Conservation (phyloP, 2,329 filamentous ascomycete species). For the Tolypocladium tundrense region DNA sequence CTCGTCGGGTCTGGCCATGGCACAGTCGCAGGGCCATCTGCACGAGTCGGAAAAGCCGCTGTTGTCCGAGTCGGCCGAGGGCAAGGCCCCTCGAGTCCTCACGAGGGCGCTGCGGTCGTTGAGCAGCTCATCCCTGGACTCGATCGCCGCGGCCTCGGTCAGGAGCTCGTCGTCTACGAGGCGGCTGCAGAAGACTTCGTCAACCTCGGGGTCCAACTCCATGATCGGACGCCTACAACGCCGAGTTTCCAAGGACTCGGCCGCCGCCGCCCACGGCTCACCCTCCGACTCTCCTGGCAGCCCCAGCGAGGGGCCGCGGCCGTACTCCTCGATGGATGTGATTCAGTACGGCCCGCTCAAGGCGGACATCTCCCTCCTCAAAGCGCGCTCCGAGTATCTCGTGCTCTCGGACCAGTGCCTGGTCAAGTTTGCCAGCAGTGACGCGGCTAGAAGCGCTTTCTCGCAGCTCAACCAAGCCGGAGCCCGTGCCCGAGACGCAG, state of each 20-base stretch:
- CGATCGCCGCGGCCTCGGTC: constrained; percentile 20
- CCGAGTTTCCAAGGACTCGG: constrained; percentile 27
- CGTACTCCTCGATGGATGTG: constrained; percentile 27
- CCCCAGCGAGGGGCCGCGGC: constrained; percentile 17
- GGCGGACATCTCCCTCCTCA: constrained; percentile 37
- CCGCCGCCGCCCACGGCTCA: constrained; percentile 13
- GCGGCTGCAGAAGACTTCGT: constrained; percentile 26
- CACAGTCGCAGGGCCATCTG: constrained; percentile 9
- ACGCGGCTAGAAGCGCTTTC: constrained; percentile 37
- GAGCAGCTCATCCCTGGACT: constrained; percentile 30
- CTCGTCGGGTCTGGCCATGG: constrained; percentile 16
- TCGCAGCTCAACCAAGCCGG: constrained; percentile 28
- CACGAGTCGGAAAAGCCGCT: constrained; percentile 8
- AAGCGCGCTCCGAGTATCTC: constrained; percentile 38
- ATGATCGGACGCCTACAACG: constrained; percentile 32
- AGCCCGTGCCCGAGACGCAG: constrained; percentile 10
- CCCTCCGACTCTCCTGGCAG: constrained; percentile 17
- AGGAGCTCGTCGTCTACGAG: constrained; percentile 21
- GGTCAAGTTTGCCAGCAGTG: constrained; percentile 37
- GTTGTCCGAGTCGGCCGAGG: constrained; percentile 14
- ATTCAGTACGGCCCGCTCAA: constrained; percentile 38
- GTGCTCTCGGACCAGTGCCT: constrained; percentile 41
- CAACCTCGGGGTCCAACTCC: constrained; percentile 28
- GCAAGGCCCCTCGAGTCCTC: constrained; percentile 24
- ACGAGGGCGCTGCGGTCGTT: constrained; percentile 27